These are phyloP conservation scores for Mucor saturninus DNA, from an alignment of 371 early-diverging fungal genomes.

Conservation along the genomic window DNA sequence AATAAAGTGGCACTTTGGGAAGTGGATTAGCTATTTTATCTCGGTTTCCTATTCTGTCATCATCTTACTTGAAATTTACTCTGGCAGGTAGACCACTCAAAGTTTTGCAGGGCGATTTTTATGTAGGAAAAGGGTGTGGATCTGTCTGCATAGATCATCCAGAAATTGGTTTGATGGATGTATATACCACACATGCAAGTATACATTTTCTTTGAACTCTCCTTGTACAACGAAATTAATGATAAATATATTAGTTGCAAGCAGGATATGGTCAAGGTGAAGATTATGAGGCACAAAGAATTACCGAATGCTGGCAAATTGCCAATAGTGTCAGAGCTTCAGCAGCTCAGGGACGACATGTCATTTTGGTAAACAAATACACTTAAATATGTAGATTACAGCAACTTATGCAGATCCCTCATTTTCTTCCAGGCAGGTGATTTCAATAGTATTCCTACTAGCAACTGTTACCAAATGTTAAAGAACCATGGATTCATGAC, in stretches of 20 bases:
- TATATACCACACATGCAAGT: slow-evolving; percentile 70
- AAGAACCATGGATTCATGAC: slow-evolving; percentile 55
- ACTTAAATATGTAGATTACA: neutral
- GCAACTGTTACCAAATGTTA: slow-evolving; percentile 48
- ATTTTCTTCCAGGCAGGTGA: slow-evolving; percentile 54
- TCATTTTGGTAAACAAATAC: slow-evolving; percentile 52
- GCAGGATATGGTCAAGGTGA: slow-evolving; percentile 58
- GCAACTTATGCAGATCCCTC: neutral
- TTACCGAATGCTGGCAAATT: slow-evolving; percentile 67
- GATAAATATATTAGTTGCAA: slow-evolving; percentile 45
- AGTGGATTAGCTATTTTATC: slow-evolving; percentile 64
- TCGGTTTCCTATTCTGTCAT: slow-evolving; percentile 52
- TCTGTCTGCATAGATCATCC: slow-evolving; percentile 61
- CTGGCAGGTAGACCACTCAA: slow-evolving; percentile 62
- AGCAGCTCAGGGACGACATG: slow-evolving; percentile 54
- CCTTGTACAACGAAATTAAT: neutral
- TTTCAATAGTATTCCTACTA: slow-evolving; percentile 61
- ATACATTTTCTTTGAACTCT: neutral
- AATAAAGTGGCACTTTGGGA: slow-evolving; percentile 60
- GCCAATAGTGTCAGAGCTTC: slow-evolving; percentile 48
- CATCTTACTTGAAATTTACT: slow-evolving; percentile 52
- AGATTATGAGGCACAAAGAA: slow-evolving; percentile 57
- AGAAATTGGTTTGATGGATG: slow-evolving; percentile 57
- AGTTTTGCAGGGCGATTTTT: slow-evolving; percentile 67
- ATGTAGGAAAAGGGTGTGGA: slow-evolving; percentile 65